A percentile compares a stretch with the other conserved stretches of the same genome.
These are phyloP conservation scores for Aspergillus funiculosus DNA, from an alignment of 495 filamentous ascomycete species.

Conservation along the genomic window DNA sequence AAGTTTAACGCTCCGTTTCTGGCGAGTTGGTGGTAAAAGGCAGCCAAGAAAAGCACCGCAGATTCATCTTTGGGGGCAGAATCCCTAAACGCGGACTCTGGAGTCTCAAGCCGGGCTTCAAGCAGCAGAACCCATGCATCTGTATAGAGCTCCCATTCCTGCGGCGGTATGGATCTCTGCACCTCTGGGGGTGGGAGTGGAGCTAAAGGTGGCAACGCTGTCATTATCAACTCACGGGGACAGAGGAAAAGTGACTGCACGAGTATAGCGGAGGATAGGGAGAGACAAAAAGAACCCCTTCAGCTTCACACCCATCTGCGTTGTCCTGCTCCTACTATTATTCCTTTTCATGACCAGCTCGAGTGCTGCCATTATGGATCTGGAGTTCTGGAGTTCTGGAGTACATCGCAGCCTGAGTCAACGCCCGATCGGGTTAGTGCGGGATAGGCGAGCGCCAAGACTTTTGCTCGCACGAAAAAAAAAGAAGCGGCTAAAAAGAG, in stretches of 20 bases:
- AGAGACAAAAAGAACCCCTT: background rate
- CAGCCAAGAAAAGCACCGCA: constrained; percentile 52
- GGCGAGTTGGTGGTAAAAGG: constrained; percentile 52
- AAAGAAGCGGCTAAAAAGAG: constrained; percentile 14
- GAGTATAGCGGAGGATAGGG: background rate
- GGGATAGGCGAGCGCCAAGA: constrained; percentile 44
- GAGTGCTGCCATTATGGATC: background rate
- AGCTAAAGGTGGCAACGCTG: constrained; percentile 62
- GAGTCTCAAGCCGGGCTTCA: constrained; percentile 54
- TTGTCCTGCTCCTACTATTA: constrained; percentile 1
- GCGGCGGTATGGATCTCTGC: constrained; percentile 55
- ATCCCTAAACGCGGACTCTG: constrained; percentile 46
- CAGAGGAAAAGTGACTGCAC: too few relatives aligned
- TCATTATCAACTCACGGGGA: constrained; percentile 29
- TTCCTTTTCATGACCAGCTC: background rate
- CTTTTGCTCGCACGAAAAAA: constrained; percentile 32
- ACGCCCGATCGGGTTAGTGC: constrained; percentile 28
- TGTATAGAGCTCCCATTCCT: constrained; percentile 73
- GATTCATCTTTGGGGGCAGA: constrained; percentile 50
- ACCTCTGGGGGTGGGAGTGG: constrained; percentile 66
- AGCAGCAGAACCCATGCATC: constrained; percentile 69
- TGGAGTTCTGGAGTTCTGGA: background rate
- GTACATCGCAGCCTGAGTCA: constrained; percentile 24
- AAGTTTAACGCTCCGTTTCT: constrained; percentile 31
- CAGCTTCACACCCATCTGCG: background rate